These are phyloP conservation scores for Leccinum variicolor DNA, from an alignment of 768 basidiomycete species.

Conservation along the genomic window DNA sequence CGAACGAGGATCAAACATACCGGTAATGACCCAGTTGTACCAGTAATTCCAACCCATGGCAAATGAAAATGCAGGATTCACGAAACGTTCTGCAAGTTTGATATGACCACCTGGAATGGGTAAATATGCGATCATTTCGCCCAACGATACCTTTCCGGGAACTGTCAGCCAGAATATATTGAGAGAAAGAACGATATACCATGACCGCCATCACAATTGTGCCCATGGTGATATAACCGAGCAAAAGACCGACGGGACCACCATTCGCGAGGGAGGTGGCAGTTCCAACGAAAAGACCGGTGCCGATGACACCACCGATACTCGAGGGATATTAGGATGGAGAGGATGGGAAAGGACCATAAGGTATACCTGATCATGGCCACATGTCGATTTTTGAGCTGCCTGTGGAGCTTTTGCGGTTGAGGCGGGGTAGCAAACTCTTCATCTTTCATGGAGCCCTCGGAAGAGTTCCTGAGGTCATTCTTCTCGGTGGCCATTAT, in stretches of 20 bases:
- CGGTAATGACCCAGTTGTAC: conserved; percentile 34
- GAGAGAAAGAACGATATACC: conserved; percentile 36
- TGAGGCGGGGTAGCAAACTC: conserved; percentile 8
- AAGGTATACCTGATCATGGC: conserved; percentile 69
- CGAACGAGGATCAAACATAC: background rate
- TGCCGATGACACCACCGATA: conserved; percentile 57
- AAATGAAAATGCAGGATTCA: conserved; percentile 67
- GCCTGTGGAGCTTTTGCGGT: conserved; percentile 42
- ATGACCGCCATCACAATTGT: conserved; percentile 70
- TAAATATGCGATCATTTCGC: conserved; percentile 62
- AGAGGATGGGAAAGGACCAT: background rate
- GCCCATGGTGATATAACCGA: conserved; percentile 68
- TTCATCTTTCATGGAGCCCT: conserved; percentile 21
- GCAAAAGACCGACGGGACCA: conserved; percentile 70
- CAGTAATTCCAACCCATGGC: conserved; percentile 57
- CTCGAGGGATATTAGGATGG: conserved; percentile 29
- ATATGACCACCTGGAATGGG: conserved; percentile 82
- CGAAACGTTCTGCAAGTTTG: conserved; percentile 77
- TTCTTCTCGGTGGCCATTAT: conserved; percentile 25
- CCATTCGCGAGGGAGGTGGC: conserved; percentile 47
- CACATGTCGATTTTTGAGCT: conserved; percentile 74
- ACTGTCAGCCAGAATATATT: background rate
- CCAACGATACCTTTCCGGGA: conserved; percentile 51
- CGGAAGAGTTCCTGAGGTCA: conserved; percentile 4
- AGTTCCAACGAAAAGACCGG: conserved; percentile 70